Evolutionary conservation across 2,329 filamentous ascomycete species (phyloP), one percentile per base, ranked within the genome.

Genomic region (Colletotrichum navitas): DNA sequence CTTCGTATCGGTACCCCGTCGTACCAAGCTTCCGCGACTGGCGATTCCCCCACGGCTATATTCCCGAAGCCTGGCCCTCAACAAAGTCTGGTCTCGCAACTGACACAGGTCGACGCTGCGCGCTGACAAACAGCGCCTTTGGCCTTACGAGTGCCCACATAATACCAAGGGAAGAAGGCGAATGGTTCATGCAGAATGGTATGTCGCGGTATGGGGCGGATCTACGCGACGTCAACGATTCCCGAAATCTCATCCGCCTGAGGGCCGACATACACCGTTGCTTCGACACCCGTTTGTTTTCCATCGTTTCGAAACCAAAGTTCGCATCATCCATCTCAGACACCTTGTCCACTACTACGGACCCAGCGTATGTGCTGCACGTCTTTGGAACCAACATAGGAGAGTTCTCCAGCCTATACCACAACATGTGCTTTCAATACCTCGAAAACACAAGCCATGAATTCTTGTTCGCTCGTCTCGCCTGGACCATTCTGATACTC

Each of bases 121-220:
- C 56, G 36, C 36, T 59, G 18, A 59, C 56, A 26, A 59, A 59
- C 8, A 36, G 45, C 39, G 18, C n/a, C 21, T 59, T 18, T 18
- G 56, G 56, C 12, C 56, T 59, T 18, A 59, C 56, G 8, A 59
- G 26, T 41, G 56, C 56, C 16, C 56, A 59, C 26, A 59, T 59
- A 59, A 41, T 59, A 41, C 56, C 56, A 24, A 59, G 36, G 39
- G 56, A 59, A 43, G 56, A 59, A 41, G 36, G n/a, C 24, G 56
- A 59, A 16, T 59, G 56, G 56, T 59, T 59, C 56, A 59, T 59
- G 56, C 56, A 41, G 34, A 59, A 59, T 59, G 56, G 36, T n/a
- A 59, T 59, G 56, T 59, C 56, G 39, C 56, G 56, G 34, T 59
- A 59, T 18, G 56, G 56, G 2, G 34, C 45, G 36, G 56, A 59